Percentiles rank a stretch among this genome's conserved stretches.
These are phyloP conservation scores for Cystoisospora suis DNA, from an alignment of 169 alveolate genomes.

Conservation along the genomic window DNA sequence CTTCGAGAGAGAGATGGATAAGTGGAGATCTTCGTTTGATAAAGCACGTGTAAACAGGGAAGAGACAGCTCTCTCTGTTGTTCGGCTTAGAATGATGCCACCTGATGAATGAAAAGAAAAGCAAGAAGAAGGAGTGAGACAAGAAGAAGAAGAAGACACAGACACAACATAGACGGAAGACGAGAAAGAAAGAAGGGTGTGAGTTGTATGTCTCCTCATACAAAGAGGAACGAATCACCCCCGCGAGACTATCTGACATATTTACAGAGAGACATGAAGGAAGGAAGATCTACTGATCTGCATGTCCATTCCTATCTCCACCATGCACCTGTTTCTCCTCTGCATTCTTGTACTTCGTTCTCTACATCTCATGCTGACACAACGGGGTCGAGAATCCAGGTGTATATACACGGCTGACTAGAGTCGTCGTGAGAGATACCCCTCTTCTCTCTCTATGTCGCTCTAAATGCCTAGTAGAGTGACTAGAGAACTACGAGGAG, in stretches of 20 bases:
- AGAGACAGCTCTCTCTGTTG: conserved; percentile 2
- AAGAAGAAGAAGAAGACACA: not conserved
- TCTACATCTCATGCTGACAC: too few relatives aligned
- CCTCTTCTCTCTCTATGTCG: too few relatives aligned
- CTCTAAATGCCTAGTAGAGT: too few relatives aligned
- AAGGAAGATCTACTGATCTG: not conserved
- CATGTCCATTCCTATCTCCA: not conserved
- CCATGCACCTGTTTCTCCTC: not conserved
- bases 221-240: not conserved
- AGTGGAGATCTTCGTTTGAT: not conserved
- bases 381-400: too few relatives aligned
- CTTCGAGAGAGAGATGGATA: not conserved
- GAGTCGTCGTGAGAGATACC: too few relatives aligned
- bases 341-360: too few relatives aligned
- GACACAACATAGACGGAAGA: not conserved
- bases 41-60: conserved; percentile 18
- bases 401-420: too few relatives aligned
- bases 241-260: too few relatives aligned
- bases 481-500: too few relatives aligned
- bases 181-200: not conserved
- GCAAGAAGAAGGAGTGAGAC: not conserved
- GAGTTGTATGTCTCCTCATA: too few relatives aligned
- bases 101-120: not conserved
- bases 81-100: not conserved
- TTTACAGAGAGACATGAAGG: too few relatives aligned